Base-by-base conservation (phyloP, 768 basidiomycete species). In the Hypholoma sublateritium region DNA sequence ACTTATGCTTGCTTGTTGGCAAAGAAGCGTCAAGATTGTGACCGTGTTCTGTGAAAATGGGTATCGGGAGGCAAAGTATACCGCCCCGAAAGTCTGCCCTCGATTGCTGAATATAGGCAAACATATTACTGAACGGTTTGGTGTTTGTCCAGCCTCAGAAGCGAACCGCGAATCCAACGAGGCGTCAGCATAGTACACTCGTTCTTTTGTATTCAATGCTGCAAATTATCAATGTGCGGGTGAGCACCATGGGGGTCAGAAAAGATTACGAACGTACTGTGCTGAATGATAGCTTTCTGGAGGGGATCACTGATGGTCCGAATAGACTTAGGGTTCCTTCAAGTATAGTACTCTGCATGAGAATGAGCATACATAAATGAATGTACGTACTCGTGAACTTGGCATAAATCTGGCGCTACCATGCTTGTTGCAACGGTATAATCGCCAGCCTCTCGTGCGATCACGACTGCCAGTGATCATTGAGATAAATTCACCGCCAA, bases 1-100 rank as follows among this genome's bases (percentile, higher is more conserved):
- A 44, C 87, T 87, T 56, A 89, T 88, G 58, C 85, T 87, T 1
- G 87, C 87, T 78, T 89, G 88, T 65, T 88, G 86, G 63, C 83
- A 85, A 8, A 89, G 76, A 3, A 88, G 74, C 1, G 83, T 86
- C 52, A 89, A 67, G 56, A 87, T 80, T 1, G 81, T 86, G 16
- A 86, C 74, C 0, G 78, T 83, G 60, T 82, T 84, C 55, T 77
- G 78, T 0, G 84, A 80, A 65, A 89, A 89, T 0, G 85, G 74
- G 60, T 85, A 83, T 72, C 79, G 84, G 2, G 86, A 86, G 5
- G 85, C 83, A 35, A 88, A 73, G 62, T 86, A 90, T 35, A 87
- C 77, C 19, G 83, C 85, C 19, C 87, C 87, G 66, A 88, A 88
- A 2, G 87, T 89, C 66, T 90, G 87, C 7, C 86, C 86, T 22